A percentile compares a stretch with the other conserved stretches of the same genome.
phyloP scores from a whole-genome alignment of 768 basidiomycete genomes.

The Auricularia auricula-judae region DNA sequence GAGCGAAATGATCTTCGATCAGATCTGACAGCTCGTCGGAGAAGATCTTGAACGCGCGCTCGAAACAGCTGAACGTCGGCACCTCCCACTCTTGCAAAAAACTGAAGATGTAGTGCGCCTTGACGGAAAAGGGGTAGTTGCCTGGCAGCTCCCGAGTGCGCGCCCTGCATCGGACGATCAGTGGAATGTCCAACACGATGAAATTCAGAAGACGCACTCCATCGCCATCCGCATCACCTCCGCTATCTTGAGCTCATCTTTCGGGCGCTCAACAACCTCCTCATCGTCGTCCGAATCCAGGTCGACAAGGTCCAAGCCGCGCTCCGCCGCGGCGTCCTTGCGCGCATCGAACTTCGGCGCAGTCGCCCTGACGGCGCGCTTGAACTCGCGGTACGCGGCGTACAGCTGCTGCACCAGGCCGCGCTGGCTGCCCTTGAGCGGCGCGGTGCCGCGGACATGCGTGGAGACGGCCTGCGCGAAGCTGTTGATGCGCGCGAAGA shows the following conservation, averaged over 20 bases:
- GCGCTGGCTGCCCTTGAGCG: neutral
- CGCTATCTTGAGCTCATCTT: neutral
- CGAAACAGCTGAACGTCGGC: constrained; percentile 40
- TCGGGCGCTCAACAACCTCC: neutral
- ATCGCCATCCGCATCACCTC: neutral
- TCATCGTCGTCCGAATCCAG: neutral
- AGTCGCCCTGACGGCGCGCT: neutral
- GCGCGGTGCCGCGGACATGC: neutral
- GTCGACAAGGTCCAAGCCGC: neutral
- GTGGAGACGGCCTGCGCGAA: neutral
- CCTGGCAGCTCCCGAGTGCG: constrained; percentile 62
- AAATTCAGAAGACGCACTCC: neutral
- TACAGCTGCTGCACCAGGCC: neutral
- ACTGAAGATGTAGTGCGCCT: constrained; percentile 34
- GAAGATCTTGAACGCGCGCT: constrained; percentile 26
- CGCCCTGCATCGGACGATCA: constrained; percentile 30
- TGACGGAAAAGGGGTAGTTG: constrained; percentile 49
- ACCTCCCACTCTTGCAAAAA: constrained; percentile 36
- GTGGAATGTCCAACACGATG: neutral
- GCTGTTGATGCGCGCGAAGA: neutral
- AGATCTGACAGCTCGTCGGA: constrained; percentile 29
- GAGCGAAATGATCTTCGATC: constrained; percentile 36
- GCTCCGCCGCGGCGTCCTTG: neutral
- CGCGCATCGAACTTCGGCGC: neutral
- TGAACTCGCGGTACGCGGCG: neutral